phyloP scores from a whole-genome alignment of 2,329 filamentous ascomycete genomes.

The Claviceps arundinis region DNA sequence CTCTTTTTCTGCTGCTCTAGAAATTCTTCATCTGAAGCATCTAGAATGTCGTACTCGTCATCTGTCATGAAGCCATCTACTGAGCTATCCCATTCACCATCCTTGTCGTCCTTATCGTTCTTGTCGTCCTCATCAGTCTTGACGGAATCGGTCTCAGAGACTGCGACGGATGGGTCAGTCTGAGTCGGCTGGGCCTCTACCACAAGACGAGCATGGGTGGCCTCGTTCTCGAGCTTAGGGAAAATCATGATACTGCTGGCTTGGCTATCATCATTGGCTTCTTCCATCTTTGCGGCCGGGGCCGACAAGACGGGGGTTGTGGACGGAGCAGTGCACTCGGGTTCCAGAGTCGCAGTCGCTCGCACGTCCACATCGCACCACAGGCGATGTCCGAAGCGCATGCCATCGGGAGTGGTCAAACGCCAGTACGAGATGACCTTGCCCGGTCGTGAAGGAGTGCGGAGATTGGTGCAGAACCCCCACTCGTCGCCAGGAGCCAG shows the following conservation, averaged over 20 bases:
- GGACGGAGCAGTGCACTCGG: slow-evolving; percentile 13
- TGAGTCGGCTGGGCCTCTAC: slow-evolving; percentile 42
- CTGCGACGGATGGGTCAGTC: slow-evolving; percentile 37
- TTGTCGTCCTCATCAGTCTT: slow-evolving; percentile 30
- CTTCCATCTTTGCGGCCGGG: slow-evolving; percentile 15
- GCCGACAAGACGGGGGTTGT: background rate
- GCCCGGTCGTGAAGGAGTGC: slow-evolving; percentile 63
- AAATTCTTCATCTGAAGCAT: slow-evolving; percentile 85
- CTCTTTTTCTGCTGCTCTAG: slow-evolving; percentile 36
- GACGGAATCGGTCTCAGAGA: slow-evolving; percentile 36
- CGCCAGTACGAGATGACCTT: slow-evolving; percentile 94
- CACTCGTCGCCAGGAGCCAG: slow-evolving; percentile 63
- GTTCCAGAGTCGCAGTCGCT: slow-evolving; percentile 16
- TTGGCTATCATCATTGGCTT: slow-evolving; percentile 12
- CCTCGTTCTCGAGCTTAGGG: slow-evolving; percentile 91
- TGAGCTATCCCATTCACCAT: slow-evolving; percentile 49
- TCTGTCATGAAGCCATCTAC: slow-evolving; percentile 82
- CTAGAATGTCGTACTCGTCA: slow-evolving; percentile 94
- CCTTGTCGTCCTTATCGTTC: slow-evolving; percentile 33
- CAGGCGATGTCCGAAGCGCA: slow-evolving; percentile 79
- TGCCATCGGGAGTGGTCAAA: slow-evolving; percentile 65
- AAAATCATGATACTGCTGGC: slow-evolving; percentile 74
- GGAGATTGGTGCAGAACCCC: slow-evolving; percentile 73
- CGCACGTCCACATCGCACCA: slow-evolving; percentile 85
- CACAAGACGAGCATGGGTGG: slow-evolving; percentile 68